A percentile compares a stretch with the other conserved stretches of the same genome.
These are phyloP conservation scores for Talaromyces albobiverticillius DNA, from an alignment of 2,329 filamentous ascomycete genomes.

Conservation along the genomic window DNA sequence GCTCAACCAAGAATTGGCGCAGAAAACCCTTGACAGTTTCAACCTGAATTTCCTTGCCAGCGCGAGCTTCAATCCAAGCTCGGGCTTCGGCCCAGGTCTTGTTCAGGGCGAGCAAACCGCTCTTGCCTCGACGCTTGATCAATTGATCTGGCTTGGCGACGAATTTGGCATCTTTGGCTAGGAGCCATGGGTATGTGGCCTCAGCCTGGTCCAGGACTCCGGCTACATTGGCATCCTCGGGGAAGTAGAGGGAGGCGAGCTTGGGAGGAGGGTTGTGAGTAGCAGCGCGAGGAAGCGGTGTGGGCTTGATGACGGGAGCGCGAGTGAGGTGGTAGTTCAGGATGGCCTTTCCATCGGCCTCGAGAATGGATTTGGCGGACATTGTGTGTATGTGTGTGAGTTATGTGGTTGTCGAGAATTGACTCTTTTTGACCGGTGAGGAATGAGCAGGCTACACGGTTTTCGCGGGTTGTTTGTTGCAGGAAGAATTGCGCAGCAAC, in stretches of 20 bases:
- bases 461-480: background rate
- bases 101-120: conserved; percentile 91
- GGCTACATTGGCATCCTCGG: conserved; percentile 78
- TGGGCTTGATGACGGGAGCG: conserved; percentile 95
- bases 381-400: conserved; percentile 50
- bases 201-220: conserved; percentile 92
- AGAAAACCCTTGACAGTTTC: conserved; percentile 86
- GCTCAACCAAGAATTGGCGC: conserved; percentile 96
- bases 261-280: conserved; percentile 92
- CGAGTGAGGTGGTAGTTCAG: conserved; percentile 99
- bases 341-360: conserved; percentile 99
- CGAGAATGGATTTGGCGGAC: conserved; percentile 95
- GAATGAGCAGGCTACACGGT: background rate
- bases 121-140: conserved; percentile 99
- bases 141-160: conserved; percentile 99
- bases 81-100: conserved; percentile 94
- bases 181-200: conserved; percentile 93
- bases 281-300: conserved; percentile 76
- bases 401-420: background rate
- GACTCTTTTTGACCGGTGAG: no score
- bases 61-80: conserved; percentile 89
- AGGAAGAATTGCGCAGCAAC: background rate
- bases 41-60: conserved; percentile 88
- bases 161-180: conserved; percentile 79
- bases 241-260: conserved; percentile 89